These are phyloP conservation scores for Fusarium floridanum DNA, from an alignment of 2,329 filamentous ascomycete genomes.

Conservation along the genomic window DNA sequence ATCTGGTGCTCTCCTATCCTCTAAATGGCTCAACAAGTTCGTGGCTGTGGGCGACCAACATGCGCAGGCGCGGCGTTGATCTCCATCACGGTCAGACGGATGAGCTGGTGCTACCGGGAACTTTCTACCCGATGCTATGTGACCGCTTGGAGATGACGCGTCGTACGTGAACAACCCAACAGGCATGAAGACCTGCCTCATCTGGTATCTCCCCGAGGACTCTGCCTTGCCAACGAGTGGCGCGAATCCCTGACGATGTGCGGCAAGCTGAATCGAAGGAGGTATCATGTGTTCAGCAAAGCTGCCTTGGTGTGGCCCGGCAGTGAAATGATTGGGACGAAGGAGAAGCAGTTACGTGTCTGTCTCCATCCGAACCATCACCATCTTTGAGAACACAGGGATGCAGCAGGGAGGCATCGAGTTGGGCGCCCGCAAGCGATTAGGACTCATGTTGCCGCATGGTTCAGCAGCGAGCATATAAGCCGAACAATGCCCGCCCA, in stretches of 20 bases:
- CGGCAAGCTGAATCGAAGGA: conserved; percentile 7
- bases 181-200: conserved; percentile 12
- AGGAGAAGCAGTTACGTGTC: conserved; percentile 12
- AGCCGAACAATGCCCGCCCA: conserved; percentile 8
- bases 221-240: conserved; percentile 20
- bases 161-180: conserved; percentile 3
- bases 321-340: conserved; percentile 9
- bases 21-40: conserved; percentile 10
- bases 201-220: conserved; percentile 4
- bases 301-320: conserved; percentile 13
- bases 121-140: conserved; percentile 1
- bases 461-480: conserved; percentile 6
- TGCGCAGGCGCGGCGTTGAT: not conserved
- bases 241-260: not conserved
- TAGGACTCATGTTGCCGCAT: not conserved
- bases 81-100: conserved; percentile 9
- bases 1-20: not conserved
- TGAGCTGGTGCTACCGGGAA: conserved; percentile 12
- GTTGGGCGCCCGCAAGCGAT: not conserved
- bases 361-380: not conserved
- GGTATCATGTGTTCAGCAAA: not conserved
- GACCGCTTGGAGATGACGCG: not conserved
- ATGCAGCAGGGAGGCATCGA: not conserved
- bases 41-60: not conserved
- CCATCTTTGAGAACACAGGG: not conserved